Percentiles rank a stretch among this genome's conserved stretches.
Evolutionary conservation across 1,284 basidiomycete genomes (phyloP).

Genomic region (Apiotrichum gracile): DNA sequence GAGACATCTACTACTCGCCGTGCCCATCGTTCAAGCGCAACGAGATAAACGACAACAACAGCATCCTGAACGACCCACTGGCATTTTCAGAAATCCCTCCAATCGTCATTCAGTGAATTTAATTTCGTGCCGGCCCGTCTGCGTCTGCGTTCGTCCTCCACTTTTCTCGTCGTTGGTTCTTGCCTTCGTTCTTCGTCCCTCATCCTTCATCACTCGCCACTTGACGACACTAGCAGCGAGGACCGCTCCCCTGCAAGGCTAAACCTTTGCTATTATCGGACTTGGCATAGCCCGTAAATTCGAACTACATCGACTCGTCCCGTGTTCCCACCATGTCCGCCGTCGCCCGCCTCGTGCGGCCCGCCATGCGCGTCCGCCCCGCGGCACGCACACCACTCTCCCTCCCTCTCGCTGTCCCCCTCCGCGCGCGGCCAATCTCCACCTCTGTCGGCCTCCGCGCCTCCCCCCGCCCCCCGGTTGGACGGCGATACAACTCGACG

Average conservation of each 20-base stretch:
- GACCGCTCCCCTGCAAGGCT: background rate
- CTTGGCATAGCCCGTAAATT: background rate
- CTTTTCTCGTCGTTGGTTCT: background rate
- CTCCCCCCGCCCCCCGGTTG: background rate
- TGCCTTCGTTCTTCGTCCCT: background rate
- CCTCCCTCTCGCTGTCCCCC: background rate
- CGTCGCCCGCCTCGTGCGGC: background rate
- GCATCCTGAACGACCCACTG: too few species aligned
- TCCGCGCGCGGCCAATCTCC: background rate
- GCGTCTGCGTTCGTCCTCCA: background rate
- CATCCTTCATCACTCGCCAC: too few species aligned
- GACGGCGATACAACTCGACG: background rate
- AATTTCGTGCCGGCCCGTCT: background rate
- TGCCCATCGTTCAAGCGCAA: too few species aligned
- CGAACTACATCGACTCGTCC: background rate
- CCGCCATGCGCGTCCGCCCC: background rate
- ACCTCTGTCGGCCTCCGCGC: background rate
- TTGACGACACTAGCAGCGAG: too few species aligned
- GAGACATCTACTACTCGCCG: too few species aligned
- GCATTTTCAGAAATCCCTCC: background rate
- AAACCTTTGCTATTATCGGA: background rate
- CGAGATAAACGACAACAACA: too few species aligned
- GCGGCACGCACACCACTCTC: background rate
- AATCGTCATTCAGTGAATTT: background rate
- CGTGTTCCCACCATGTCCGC: background rate